Percentiles rank a stretch among this genome's conserved stretches.
Conservation (phyloP, 768 basidiomycete species). For the Rickenella mellea region DNA sequence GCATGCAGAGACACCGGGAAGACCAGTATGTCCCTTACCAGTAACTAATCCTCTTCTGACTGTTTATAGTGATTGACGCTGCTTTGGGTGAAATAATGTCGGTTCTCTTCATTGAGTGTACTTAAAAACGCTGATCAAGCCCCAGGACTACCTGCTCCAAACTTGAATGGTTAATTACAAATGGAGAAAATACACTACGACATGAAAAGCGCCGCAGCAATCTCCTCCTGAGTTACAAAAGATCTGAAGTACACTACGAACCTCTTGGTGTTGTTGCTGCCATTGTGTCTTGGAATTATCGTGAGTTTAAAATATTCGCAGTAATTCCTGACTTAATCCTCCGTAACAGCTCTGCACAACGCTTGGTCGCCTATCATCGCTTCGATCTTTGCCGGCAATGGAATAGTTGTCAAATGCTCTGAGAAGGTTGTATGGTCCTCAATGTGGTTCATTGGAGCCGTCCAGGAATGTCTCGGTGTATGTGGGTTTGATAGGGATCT, state of each 20-base stretch:
- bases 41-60: neutral
- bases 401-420: conserved; percentile 83
- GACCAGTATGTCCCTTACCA: conserved; percentile 51
- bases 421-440: conserved; percentile 92
- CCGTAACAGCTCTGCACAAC: conserved; percentile 75
- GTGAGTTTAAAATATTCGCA: conserved; percentile 31
- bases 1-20: conserved; percentile 94
- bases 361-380: conserved; percentile 91
- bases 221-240: conserved; percentile 67
- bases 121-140: neutral
- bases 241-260: conserved; percentile 72
- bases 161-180: conserved; percentile 81
- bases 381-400: conserved; percentile 84
- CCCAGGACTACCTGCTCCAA: conserved; percentile 83
- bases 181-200: conserved; percentile 69
- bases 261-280: conserved; percentile 89
- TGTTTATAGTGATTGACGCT: conserved; percentile 73
- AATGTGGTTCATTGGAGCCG: conserved; percentile 69
- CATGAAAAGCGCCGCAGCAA: conserved; percentile 65
- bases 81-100: conserved; percentile 83
- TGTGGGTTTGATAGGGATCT: conserved; percentile 82
- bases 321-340: neutral
- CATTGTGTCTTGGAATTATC: conserved; percentile 94
- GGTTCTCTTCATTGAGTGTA: neutral
- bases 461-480: conserved; percentile 63